These are phyloP conservation scores for Populus tomentosa DNA, from an alignment of 441 rosid species.

Conservation along the genomic window DNA sequence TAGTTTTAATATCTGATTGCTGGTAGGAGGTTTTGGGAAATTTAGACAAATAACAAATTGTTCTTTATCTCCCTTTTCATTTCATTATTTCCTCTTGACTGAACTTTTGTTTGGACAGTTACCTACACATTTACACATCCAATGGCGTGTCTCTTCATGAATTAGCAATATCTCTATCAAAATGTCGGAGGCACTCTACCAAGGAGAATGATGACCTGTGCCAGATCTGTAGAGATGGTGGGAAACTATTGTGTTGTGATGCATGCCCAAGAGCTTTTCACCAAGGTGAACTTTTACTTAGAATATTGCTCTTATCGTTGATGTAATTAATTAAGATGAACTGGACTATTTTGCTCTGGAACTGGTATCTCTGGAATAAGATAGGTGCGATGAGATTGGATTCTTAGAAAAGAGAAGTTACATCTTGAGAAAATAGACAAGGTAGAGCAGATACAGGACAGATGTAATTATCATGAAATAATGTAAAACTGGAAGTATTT, in stretches of 20 bases:
- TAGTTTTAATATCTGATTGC: neutral
- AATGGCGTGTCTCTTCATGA: conserved; percentile 98
- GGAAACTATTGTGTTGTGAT: conserved; percentile 86
- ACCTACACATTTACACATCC: conserved; percentile 85
- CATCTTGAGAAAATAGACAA: neutral
- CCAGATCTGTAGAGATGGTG: conserved; percentile 81
- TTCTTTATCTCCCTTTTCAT: neutral
- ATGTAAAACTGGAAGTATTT: neutral
- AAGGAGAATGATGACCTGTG: conserved; percentile 84
- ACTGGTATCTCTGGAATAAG: neutral
- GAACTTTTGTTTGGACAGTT: conserved; percentile 44
- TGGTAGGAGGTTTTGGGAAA: neutral
- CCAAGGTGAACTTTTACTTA: conserved; percentile 40
- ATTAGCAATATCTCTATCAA: conserved; percentile 57
- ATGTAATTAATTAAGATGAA: neutral
- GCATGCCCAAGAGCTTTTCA: conserved; percentile 94
- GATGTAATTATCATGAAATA: neutral
- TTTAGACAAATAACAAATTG: neutral
- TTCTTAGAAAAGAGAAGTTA: neutral
- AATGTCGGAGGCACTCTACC: conserved; percentile 45
- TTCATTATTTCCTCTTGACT: neutral
- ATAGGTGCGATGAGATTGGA: neutral
- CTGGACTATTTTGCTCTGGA: neutral
- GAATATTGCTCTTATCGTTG: neutral
- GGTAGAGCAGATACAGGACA: neutral